Evolutionary conservation across 768 basidiomycete species (phyloP).

Genomic region (Scleroderma bovista): DNA sequence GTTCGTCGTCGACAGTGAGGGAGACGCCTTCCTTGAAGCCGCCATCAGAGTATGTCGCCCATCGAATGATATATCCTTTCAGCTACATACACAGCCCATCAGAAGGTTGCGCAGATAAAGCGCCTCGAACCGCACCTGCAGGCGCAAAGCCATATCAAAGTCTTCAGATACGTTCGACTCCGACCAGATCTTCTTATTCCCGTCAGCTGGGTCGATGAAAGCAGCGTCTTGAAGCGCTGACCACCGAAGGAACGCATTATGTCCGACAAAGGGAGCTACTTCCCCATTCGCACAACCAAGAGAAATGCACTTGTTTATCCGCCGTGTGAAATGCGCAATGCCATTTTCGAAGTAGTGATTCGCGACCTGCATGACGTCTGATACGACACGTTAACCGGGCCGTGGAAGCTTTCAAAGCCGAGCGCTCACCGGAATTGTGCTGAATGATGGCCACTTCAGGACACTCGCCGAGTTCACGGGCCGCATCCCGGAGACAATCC

Average conservation of each 20-base stretch:
- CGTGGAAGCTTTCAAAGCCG: background rate
- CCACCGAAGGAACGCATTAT: constrained; percentile 90
- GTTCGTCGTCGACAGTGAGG: constrained; percentile 85
- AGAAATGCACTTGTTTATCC: constrained; percentile 80
- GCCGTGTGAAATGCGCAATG: constrained; percentile 80
- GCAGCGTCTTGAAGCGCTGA: constrained; percentile 83
- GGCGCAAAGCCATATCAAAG: constrained; percentile 58
- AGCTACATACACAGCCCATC: constrained; percentile 23
- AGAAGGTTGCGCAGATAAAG: constrained; percentile 41
- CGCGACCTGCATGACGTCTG: constrained; percentile 87
- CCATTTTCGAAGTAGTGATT: constrained; percentile 90
- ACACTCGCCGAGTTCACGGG: constrained; percentile 70
- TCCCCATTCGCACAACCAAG: constrained; percentile 79
- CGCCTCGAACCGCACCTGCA: constrained; percentile 34
- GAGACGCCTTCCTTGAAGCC: constrained; percentile 92
- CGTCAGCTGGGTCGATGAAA: constrained; percentile 47
- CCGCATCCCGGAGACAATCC: constrained; percentile 87
- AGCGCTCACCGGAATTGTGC: constrained; percentile 63
- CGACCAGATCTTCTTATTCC: constrained; percentile 72
- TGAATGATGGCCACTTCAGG: constrained; percentile 91
- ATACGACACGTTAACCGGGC: background rate
- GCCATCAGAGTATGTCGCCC: constrained; percentile 82
- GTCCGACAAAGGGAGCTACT: constrained; percentile 74
- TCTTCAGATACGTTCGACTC: constrained; percentile 65
- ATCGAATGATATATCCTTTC: constrained; percentile 8